Percentiles rank a stretch among this genome's conserved stretches.
phyloP scores from a whole-genome alignment of 2,329 filamentous ascomycete species.

The Ceratocystis cubensis region DNA sequence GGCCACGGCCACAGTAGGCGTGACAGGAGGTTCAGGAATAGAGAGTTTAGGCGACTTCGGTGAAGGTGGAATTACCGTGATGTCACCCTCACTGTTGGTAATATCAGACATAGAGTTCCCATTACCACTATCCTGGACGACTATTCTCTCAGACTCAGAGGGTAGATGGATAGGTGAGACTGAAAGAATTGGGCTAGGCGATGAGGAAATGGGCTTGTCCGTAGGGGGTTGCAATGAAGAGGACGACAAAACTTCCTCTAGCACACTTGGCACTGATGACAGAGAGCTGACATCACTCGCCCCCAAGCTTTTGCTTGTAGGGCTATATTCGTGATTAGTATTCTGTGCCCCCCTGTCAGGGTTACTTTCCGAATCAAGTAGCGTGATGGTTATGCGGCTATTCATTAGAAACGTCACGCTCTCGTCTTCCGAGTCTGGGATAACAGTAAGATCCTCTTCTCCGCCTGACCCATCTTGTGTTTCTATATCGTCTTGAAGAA shows the following conservation, averaged over 20 bases:
- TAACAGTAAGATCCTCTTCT: slow-evolving; percentile 20
- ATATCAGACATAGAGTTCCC: slow-evolving; percentile 6
- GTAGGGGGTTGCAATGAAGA: background rate
- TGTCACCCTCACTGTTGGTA: background rate
- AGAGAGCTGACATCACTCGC: background rate
- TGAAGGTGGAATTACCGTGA: background rate
- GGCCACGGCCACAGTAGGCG: background rate
- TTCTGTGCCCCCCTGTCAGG: background rate
- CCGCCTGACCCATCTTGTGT: slow-evolving; percentile 17
- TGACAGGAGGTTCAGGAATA: background rate
- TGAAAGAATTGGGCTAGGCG: background rate
- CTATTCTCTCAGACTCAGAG: background rate
- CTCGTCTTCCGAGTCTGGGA: slow-evolving; percentile 20
- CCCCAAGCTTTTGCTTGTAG: background rate
- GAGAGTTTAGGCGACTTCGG: background rate
- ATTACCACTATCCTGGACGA: slow-evolving; percentile 3
- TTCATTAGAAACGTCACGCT: background rate
- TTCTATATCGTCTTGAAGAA: slow-evolving; percentile 18
- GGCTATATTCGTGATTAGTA: background rate
- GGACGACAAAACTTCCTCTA: background rate
- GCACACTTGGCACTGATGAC: background rate
- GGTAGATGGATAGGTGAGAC: background rate
- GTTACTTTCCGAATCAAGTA: background rate
- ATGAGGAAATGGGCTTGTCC: background rate
- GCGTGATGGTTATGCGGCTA: background rate